Conservation (phyloP, 1,139 yeast species). For the Candida gigantensis region DNA sequence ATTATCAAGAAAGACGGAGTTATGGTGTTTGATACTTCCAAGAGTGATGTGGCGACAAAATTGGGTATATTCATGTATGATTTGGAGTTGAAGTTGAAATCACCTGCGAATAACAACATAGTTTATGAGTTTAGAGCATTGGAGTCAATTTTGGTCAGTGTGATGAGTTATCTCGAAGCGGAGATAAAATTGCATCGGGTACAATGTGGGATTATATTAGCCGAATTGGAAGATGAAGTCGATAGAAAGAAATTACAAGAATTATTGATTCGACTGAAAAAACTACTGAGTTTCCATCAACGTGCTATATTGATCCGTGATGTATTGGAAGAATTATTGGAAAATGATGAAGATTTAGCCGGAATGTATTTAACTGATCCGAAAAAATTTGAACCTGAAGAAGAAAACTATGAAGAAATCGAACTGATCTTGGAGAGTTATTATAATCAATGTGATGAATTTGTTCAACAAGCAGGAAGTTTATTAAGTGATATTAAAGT, state of each 20-base stretch:
- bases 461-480: constrained; percentile 90
- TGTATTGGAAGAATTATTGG: constrained; percentile 82
- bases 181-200: constrained; percentile 77
- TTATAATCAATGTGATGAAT: constrained; percentile 93
- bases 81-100: constrained; percentile 73
- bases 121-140: constrained; percentile 85
- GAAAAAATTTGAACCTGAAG: constrained; percentile 21
- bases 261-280: constrained; percentile 77
- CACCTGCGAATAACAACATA: constrained; percentile 25
- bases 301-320: constrained; percentile 81
- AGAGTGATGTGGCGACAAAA: constrained; percentile 54
- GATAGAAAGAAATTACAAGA: constrained; percentile 82
- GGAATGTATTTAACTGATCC: constrained; percentile 72
- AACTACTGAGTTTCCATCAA: constrained; percentile 77
- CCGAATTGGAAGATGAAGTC: constrained; percentile 82
- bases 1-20: constrained; percentile 79
- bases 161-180: constrained; percentile 78
- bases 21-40: constrained; percentile 75
- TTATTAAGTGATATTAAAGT: constrained; percentile 82
- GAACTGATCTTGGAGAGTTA: constrained; percentile 92
- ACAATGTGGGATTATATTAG: constrained; percentile 73
- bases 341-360: constrained; percentile 86
- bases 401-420: constrained; percentile 64
- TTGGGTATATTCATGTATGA: constrained; percentile 86
- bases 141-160: constrained; percentile 84